Base-by-base conservation (phyloP, 1,284 basidiomycete genomes). In the Fomitopsis betulina region DNA sequence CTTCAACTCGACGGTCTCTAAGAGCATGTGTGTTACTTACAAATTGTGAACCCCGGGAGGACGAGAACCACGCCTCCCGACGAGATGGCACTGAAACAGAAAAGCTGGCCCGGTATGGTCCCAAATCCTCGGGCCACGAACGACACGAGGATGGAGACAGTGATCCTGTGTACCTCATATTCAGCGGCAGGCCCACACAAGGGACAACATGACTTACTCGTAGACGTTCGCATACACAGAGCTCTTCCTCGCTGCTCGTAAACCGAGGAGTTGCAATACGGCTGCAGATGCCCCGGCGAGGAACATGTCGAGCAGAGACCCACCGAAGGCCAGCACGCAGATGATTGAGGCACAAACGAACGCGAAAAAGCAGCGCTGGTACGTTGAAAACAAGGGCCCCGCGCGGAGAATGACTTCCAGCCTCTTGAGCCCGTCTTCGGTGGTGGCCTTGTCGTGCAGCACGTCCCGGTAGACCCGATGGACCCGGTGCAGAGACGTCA, bases 161-260 rank as follows among this genome's bases (percentile, higher is more conserved):
- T 87, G 67, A 94, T 93, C 69, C 91, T 93, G 55, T 27, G n/a
- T 45, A 35, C 10, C 55, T 56, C 37, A 54, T n/a, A 38, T n/a
- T 38, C 47, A 39, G 10, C 10, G 35, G 39, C 40, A 7, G 6
- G 7, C 13, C 8, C 42, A 37, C 47, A 38, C 45, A 33, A 53
- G 30, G 47, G 58, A n/a, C 15, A 40, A 43, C 33, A n/a, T 6
- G 8, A 79, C 89, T 72, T 68, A 93, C 91, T 94, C 93, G 66
- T 93, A 94, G 57, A 95, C 89, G 66, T 93, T 94, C 6, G 90
- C 90, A 71, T 93, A 94, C 73, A 92, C 86, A 1, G 89, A 79
- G 65, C 87, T 92, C 71, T 89, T 91, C 58, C 85, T 81, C 7
- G 91, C 91, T 5, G 87, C 84, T 65, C 84, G 86, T 53, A 93